Percentiles rank a stretch among this genome's conserved stretches.
Conservation (phyloP, 2,329 filamentous ascomycete genomes). For the Coleophoma eucalyptorum region DNA sequence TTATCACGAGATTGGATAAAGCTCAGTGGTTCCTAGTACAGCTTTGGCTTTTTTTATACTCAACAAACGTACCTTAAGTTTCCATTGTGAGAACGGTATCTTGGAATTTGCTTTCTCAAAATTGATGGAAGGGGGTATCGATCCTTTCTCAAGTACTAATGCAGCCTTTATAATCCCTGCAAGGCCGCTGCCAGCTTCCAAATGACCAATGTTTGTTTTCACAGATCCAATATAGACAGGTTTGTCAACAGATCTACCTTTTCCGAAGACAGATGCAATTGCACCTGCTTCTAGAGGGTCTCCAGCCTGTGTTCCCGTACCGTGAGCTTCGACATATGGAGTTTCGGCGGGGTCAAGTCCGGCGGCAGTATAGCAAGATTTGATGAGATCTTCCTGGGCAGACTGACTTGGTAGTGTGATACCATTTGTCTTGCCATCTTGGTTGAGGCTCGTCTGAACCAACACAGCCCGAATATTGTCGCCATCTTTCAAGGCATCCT, state of each 20-base stretch:
- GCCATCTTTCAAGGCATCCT: conserved; percentile 34
- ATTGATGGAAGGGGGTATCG: conserved; percentile 34
- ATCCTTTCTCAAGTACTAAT: conserved; percentile 33
- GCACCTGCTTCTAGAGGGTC: conserved; percentile 23
- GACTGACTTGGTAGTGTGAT: conserved; percentile 39
- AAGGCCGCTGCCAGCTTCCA: conserved; percentile 30
- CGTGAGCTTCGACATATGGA: conserved; percentile 7
- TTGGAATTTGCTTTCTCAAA: conserved; percentile 31
- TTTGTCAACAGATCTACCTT: conserved; percentile 7
- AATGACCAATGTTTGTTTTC: conserved; percentile 21
- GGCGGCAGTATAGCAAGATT: conserved; percentile 11
- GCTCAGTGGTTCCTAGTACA: too few relatives aligned
- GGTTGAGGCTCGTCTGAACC: conserved; percentile 34
- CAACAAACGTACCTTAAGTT: conserved; percentile 19
- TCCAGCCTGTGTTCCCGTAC: conserved; percentile 22
- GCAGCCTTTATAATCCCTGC: conserved; percentile 32
- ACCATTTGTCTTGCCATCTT: conserved; percentile 41
- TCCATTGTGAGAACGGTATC: conserved; percentile 27
- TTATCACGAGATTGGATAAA: too few relatives aligned
- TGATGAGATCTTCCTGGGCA: conserved; percentile 34
- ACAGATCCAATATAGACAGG: conserved; percentile 15
- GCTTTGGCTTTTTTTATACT: background rate
- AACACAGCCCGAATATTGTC: conserved; percentile 41
- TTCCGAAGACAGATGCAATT: conserved; percentile 15
- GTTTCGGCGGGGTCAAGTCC: conserved; percentile 9